Conservation (phyloP, 257 asterid species). For the Solanum chilense region DNA sequence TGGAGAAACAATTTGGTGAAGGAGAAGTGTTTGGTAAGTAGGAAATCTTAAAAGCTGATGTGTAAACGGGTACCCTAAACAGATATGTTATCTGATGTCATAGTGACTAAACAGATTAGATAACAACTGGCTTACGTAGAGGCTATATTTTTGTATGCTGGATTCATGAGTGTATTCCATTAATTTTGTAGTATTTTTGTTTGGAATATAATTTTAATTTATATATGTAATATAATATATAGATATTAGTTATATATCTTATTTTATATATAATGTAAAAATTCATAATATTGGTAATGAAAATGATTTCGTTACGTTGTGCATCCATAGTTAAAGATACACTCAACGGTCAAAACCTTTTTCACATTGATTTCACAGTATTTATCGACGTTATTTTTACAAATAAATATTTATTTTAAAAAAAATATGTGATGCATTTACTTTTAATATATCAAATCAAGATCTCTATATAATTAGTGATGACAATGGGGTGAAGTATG, state of each 20-base stretch:
- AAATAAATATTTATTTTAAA: too few species aligned
- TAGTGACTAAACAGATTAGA: neutral
- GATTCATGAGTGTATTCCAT: neutral
- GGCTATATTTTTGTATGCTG: neutral
- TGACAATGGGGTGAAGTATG: neutral
- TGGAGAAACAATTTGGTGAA: neutral
- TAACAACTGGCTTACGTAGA: neutral
- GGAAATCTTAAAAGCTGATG: slow-evolving; percentile 27
- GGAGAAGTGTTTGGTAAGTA: neutral
- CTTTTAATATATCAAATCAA: too few species aligned
- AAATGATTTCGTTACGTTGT: neutral
- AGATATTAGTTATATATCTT: too few species aligned
- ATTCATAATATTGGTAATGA: neutral
- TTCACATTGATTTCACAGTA: neutral
- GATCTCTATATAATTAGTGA: neutral
- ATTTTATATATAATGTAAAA: too few species aligned
- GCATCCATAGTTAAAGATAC: neutral
- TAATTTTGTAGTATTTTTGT: too few species aligned
- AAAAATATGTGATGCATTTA: neutral
- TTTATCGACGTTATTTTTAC: too few species aligned
- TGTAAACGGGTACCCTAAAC: slow-evolving; percentile 13
- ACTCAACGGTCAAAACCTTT: neutral
- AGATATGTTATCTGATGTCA: slow-evolving; percentile 6
- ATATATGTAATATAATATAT: too few species aligned
- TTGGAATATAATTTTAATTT: too few species aligned